A percentile compares a stretch with the other conserved stretches of the same genome.
Conservation (phyloP, 2,329 filamentous ascomycete genomes). For the Lecanosticta acicola region DNA sequence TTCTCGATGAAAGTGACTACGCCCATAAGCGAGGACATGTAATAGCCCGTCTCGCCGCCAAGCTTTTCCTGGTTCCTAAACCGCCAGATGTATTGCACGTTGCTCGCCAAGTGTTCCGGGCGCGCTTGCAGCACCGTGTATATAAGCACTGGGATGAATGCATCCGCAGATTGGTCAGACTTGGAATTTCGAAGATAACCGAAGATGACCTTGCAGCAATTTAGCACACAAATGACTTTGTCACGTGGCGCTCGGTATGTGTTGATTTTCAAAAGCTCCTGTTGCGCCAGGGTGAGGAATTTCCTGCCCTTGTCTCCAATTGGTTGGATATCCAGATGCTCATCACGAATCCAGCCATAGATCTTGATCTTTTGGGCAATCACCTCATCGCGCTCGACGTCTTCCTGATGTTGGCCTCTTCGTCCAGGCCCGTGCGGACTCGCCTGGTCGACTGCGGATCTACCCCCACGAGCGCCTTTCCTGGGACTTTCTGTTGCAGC, state of each 20-base stretch:
- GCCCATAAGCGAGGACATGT: constrained; percentile 90
- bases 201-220: constrained; percentile 99
- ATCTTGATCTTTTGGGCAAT: constrained; percentile 94
- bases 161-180: constrained; percentile 89
- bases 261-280: constrained; percentile 93
- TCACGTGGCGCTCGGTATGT: constrained; percentile 94
- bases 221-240: constrained; percentile 96
- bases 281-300: constrained; percentile 82
- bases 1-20: constrained; percentile 96
- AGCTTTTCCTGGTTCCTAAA: constrained; percentile 98
- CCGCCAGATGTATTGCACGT: constrained; percentile 94
- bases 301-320: constrained; percentile 80
- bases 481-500: constrained; percentile 66
- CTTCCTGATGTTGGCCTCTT: constrained; percentile 92
- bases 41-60: constrained; percentile 95
- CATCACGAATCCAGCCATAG: constrained; percentile 89
- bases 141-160: constrained; percentile 90
- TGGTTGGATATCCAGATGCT: constrained; percentile 85
- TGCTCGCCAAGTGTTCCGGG: constrained; percentile 90
- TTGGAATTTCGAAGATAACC: constrained; percentile 88
- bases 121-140: constrained; percentile 94
- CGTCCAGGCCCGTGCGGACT: constrained; percentile 66
- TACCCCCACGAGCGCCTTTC: constrained; percentile 60
- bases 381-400: constrained; percentile 94
- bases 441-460: constrained; percentile 30